A percentile compares a stretch with the other conserved stretches of the same genome.
phyloP scores from a whole-genome alignment of 164 flowering plant genomes.

The Echeveria elegans region DNA sequence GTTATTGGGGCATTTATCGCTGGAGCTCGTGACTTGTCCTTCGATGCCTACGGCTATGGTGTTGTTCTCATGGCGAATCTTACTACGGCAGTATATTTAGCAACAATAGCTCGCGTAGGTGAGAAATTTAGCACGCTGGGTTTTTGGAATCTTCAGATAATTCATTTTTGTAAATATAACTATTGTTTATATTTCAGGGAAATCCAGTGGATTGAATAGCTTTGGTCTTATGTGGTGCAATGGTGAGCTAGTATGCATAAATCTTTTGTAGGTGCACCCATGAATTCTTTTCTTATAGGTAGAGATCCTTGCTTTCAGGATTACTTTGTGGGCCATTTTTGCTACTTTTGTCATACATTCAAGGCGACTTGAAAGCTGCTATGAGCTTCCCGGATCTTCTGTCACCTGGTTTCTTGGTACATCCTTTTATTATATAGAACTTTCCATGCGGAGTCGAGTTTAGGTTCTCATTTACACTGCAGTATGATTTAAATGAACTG shows the following conservation, averaged over 20 bases:
- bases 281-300: not conserved
- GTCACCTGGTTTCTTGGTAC: slow-evolving; percentile 84
- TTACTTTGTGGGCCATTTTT: slow-evolving; percentile 74
- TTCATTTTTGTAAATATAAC: not conserved
- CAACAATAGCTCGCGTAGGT: slow-evolving; percentile 90
- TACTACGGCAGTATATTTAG: slow-evolving; percentile 89
- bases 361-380: slow-evolving; percentile 62
- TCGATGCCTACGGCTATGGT: slow-evolving; percentile 71
- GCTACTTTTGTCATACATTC: slow-evolving; percentile 69
- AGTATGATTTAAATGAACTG: not conserved
- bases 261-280: not conserved
- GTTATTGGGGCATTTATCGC: slow-evolving; percentile 90
- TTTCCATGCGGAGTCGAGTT: too few species aligned
- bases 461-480: not conserved
- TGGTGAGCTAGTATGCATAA: slow-evolving; percentile 33
- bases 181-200: slow-evolving; percentile 35
- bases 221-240: slow-evolving; percentile 97
- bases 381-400: slow-evolving; percentile 57
- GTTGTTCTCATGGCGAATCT: slow-evolving; percentile 74
- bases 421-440: slow-evolving; percentile 4
- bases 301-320: slow-evolving; percentile 35
- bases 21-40: slow-evolving; percentile 90
- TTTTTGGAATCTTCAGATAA: not conserved
- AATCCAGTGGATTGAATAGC: slow-evolving; percentile 80
- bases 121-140: slow-evolving; percentile 8